Base-by-base conservation (phyloP, 2,329 filamentous ascomycete genomes). In the Fusarium sp. region DNA sequence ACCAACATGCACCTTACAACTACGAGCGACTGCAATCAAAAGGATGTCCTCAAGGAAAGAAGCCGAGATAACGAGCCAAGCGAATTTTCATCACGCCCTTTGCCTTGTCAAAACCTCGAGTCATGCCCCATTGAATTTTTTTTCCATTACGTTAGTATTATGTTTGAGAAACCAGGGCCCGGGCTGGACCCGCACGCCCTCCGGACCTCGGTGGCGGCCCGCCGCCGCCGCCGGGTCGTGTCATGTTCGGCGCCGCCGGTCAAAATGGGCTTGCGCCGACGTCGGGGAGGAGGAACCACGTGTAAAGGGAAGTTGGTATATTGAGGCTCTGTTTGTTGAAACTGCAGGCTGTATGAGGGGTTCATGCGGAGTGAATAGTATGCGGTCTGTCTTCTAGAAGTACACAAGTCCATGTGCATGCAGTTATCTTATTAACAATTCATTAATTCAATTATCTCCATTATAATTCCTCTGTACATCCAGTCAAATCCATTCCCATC, bases 121-220 rank as follows among this genome's bases (percentile, higher is more conserved):
- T 55, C 31, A 34, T 29, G 46, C 20, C 46, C n/a, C n/a, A 16
- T 33, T 16, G n/a, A 23, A 16, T 51, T 18, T 33, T 16, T 18
- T 18, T 51, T 27, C 13, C n/a, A 55, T 55, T 55, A 55, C 51
- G 51, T 55, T 23, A 27, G 18, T 40, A 38, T 55, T 55, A 55
- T 55, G 51, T 27, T 55, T 55, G 33, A 55, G 33, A 55, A 55
- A 36, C 51, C 23, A 16, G 29, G 16, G 36, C 20, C 42, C 20
- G 23, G 34, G n/a, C 6, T 55, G 27, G 51, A 9, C 23, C 42
- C 42, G n/a, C 44, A n/a, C 46, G 2, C 25, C 0, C 46, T 51
- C 25, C 46, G 25, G 46, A 8, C 46, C 10, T 31, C 25, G 9
- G 25, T 27, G 44, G 25, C 36, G 36, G 36, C 10, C 36, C 16